A percentile compares a stretch with the other conserved stretches of the same genome.
These are phyloP conservation scores for Aureobasidium sp. DNA, from an alignment of 2,329 filamentous ascomycete genomes.

Conservation along the genomic window DNA sequence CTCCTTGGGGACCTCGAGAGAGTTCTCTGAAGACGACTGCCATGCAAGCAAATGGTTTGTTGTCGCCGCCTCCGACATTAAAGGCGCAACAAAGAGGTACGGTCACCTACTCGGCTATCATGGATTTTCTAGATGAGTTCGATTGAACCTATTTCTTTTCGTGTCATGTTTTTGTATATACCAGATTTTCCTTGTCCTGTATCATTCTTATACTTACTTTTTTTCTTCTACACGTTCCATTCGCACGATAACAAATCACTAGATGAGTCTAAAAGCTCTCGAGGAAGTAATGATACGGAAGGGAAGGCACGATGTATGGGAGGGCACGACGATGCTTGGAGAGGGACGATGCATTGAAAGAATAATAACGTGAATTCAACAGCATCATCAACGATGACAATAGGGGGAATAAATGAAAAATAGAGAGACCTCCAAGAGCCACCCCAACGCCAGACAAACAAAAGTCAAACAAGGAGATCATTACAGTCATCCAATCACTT, in stretches of 20 bases:
- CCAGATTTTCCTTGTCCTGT: background rate
- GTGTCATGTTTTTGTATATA: background rate
- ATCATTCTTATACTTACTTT: background rate
- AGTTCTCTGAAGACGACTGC: background rate
- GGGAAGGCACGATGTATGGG: background rate
- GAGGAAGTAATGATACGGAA: background rate
- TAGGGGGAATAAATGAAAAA: background rate
- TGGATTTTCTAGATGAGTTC: conserved; percentile 8
- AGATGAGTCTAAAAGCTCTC: no score
- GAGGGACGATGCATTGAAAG: background rate
- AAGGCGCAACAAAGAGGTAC: background rate
- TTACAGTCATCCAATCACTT: background rate
- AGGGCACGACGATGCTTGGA: no score
- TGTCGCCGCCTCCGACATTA: background rate
- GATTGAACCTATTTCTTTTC: background rate
- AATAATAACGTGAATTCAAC: background rate
- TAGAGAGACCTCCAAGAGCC: background rate
- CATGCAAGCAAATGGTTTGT: background rate
- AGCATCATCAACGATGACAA: no score
- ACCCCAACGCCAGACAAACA: background rate
- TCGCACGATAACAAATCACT: background rate
- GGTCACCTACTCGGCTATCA: background rate
- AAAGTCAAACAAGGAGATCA: background rate
- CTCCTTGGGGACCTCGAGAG: background rate
- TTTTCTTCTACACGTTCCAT: background rate